phyloP scores from a whole-genome alignment of 2,329 filamentous ascomycete genomes.

The Paraconiothyrium brasiliense region DNA sequence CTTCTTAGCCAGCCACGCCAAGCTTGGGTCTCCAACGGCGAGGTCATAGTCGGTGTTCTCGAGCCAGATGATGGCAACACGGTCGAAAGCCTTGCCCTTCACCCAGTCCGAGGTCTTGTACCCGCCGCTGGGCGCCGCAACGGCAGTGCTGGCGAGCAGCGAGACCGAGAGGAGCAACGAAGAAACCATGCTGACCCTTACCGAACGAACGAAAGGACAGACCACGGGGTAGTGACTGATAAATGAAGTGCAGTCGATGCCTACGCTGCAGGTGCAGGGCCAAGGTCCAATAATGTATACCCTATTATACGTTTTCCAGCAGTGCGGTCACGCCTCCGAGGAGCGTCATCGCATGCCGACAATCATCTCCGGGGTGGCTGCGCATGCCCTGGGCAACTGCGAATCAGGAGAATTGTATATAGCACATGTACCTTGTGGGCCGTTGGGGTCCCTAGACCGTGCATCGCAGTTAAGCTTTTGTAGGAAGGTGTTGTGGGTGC shows the following conservation, averaged over 20 bases:
- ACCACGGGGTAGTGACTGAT: not conserved
- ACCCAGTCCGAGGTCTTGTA: conserved; percentile 63
- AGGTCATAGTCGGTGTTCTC: conserved; percentile 78
- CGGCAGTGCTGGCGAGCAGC: conserved; percentile 15
- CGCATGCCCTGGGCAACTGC: not conserved
- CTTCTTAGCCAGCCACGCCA: conserved; percentile 66
- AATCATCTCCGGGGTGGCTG: not conserved
- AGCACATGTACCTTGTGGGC: conserved; percentile 5
- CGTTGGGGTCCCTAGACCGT: not conserved
- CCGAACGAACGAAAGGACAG: not conserved
- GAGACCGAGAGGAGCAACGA: conserved; percentile 23
- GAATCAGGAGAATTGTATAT: not conserved
- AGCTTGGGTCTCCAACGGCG: conserved; percentile 69
- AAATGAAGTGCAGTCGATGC: conserved; percentile 4
- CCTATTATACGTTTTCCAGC: conserved; percentile 2
- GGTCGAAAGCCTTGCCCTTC: conserved; percentile 76
- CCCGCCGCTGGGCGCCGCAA: not conserved
- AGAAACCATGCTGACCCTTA: conserved; percentile 16
- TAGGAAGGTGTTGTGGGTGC: conserved; percentile 13
- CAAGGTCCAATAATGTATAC: not conserved
- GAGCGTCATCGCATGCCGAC: not conserved
- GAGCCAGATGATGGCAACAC: conserved; percentile 77
- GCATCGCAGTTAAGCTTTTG: conserved; percentile 10
- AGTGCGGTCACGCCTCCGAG: not conserved
- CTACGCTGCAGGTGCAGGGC: conserved; percentile 2